phyloP scores from a whole-genome alignment of 805 yeast genomes.

The Dipodascus albidus region DNA sequence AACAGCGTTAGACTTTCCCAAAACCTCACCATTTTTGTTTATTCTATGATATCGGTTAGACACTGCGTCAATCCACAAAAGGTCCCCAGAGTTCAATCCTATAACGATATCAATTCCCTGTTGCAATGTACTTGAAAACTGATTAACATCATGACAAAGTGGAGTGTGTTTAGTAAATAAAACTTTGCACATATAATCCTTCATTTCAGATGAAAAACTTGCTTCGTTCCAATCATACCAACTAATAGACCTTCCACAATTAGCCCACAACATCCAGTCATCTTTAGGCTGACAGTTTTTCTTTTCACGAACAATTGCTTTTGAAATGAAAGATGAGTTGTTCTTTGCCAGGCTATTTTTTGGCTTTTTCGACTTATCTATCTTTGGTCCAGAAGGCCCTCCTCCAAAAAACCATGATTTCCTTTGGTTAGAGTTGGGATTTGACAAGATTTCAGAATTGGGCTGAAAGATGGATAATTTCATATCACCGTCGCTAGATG shows the following conservation, averaged over 20 bases:
- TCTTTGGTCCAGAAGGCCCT: neutral
- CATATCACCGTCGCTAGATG: neutral
- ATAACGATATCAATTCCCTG: slow-evolving; percentile 37
- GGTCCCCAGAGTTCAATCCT: slow-evolving; percentile 60
- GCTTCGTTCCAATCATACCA: slow-evolving; percentile 28
- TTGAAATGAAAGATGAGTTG: slow-evolving; percentile 28
- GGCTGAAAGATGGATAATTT: neutral
- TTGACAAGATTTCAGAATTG: neutral
- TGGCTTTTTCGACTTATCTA: slow-evolving; percentile 17
- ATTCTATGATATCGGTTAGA: slow-evolving; percentile 38
- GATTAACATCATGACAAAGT: slow-evolving; percentile 29
- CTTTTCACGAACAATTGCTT: slow-evolving; percentile 27
- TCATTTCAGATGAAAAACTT: slow-evolving; percentile 11
- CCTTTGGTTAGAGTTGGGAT: neutral
- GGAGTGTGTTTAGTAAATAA: slow-evolving; percentile 31
- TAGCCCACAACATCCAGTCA: slow-evolving; percentile 23
- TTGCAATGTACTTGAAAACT: slow-evolving; percentile 16
- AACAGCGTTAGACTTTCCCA: slow-evolving; percentile 23
- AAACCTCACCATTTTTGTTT: slow-evolving; percentile 34
- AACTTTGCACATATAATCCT: slow-evolving; percentile 29
- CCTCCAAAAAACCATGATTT: neutral
- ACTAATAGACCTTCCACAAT: slow-evolving; percentile 25
- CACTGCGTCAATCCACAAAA: slow-evolving; percentile 47
- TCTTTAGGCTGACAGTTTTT: slow-evolving; percentile 7
- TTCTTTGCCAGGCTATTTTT: slow-evolving; percentile 26